phyloP scores from a whole-genome alignment of 2,329 filamentous ascomycete species.

The Colletotrichum lentis region DNA sequence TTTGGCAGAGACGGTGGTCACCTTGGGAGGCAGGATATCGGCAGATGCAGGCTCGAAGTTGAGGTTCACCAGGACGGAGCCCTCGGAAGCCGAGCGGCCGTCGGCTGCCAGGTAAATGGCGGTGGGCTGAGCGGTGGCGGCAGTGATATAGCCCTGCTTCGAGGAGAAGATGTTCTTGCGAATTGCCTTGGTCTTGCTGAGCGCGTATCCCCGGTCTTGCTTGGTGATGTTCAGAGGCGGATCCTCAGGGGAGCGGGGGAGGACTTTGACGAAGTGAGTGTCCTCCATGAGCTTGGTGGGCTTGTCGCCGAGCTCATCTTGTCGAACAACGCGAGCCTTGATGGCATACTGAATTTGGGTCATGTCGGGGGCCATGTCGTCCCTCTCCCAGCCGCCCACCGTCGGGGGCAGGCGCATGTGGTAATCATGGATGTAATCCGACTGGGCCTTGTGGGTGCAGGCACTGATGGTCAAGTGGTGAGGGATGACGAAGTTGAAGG shows the following conservation, averaged over 20 bases:
- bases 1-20: constrained; percentile 60
- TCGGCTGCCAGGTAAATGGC: constrained; percentile 62
- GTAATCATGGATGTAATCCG: constrained; percentile 57
- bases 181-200: constrained; percentile 61
- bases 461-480: constrained; percentile 64
- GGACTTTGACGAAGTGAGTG: constrained; percentile 58
- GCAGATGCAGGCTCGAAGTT: constrained; percentile 56
- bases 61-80: constrained; percentile 56
- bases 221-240: constrained; percentile 60
- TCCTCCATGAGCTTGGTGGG: constrained; percentile 52
- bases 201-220: constrained; percentile 58
- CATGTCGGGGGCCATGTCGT: constrained; percentile 65
- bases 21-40: constrained; percentile 56
- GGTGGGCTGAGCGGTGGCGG: constrained; percentile 55
- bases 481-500: constrained; percentile 69
- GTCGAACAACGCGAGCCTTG: constrained; percentile 55
- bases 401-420: constrained; percentile 64
- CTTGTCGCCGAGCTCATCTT: constrained; percentile 42
- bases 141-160: constrained; percentile 60
- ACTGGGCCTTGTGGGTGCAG: constrained; percentile 60
- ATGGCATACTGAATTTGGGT: constrained; percentile 62
- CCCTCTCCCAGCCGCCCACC: constrained; percentile 60
- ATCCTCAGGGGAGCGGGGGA: constrained; percentile 59
- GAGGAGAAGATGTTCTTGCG: constrained; percentile 61
- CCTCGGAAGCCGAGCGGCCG: constrained; percentile 53